Conservation (phyloP, 106 monocot species). For the Allium cepa region DNA sequence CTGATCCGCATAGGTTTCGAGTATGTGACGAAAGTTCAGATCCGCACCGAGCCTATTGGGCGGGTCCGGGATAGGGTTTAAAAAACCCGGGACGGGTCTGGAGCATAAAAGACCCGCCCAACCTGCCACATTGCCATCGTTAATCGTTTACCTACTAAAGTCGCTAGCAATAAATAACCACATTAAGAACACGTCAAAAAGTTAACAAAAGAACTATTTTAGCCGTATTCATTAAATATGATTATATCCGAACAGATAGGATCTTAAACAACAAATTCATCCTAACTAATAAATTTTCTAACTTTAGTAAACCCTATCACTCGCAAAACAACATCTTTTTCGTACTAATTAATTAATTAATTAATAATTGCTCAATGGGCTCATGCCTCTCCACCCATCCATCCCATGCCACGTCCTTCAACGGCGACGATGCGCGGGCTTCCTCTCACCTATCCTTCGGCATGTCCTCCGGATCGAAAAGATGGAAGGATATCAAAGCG, state of each 20-base stretch:
- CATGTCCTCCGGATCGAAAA: constrained; percentile 5
- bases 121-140: too few species aligned
- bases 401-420: constrained; percentile 1
- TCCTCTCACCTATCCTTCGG: background rate
- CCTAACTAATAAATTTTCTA: background rate
- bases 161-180: too few species aligned
- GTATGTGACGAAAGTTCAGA: too few species aligned
- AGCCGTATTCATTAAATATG: too few species aligned
- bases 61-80: too few species aligned
- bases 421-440: constrained; percentile 1
- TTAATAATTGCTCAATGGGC: constrained; percentile 8
- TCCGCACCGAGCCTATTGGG: too few species aligned
- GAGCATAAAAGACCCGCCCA: too few species aligned
- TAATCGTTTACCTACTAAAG: too few species aligned
- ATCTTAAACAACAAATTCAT: background rate
- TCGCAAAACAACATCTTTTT: background rate
- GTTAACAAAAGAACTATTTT: too few species aligned
- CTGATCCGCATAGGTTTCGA: too few species aligned
- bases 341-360: background rate
- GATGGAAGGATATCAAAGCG: constrained; percentile 13
- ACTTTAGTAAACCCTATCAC: background rate
- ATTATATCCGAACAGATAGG: background rate
- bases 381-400: constrained; percentile 15
- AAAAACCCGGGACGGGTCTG: too few species aligned
- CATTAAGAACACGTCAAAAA: too few species aligned